Evolutionary conservation across 2,329 filamentous ascomycete genomes (phyloP), one percentile per base, ranked within the genome.

Genomic region (Alternaria conjuncta): DNA sequence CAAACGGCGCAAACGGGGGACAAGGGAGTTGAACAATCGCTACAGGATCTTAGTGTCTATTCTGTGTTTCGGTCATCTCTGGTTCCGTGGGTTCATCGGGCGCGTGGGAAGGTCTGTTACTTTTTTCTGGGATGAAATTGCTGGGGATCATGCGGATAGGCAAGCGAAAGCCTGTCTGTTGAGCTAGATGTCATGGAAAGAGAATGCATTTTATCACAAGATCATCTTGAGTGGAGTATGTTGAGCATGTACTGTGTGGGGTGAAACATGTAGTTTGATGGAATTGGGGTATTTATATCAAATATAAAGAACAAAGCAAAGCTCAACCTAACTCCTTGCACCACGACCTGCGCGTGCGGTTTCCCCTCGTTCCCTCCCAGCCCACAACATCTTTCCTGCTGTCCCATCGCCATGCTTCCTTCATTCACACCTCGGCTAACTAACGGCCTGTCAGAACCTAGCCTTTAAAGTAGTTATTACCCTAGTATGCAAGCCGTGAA

Each of bases 1-100:
- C 36, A 41, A 41, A 41, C 36, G 36, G 36, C 36, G 36, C 36
- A 41, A 41, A 41, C 9, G n/a, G 36, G 15, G 36, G 9, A 18
- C 32, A 41, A 3, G 36, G 36, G 36, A 41, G n/a, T 41, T 41
- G 53, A 65, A 62, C 65, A 55, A 56, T 65, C 65, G 58, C 44
- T 67, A 57, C 63, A 26, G n/a, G 46, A 21, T 49, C 44, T 15
- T 57, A 57, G 43, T 41, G 36, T 41, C 15, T 41, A 41, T 18
- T 41, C 36, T 18, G 15, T 41, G 44, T 60, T 28, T n/a, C 28
- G n/a, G 53, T 63, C 11, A 18, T 41, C 36, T 41, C 36, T 8
- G 36, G 36, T 18, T 41, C 36, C n/a, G 36, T 41, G 36, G 36
- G 15, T 41, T 41, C 36, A 41, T 41, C 36, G 36, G 36, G 36